Conservation (phyloP, 768 basidiomycete genomes). For the Leucogyrophana mollusca region DNA sequence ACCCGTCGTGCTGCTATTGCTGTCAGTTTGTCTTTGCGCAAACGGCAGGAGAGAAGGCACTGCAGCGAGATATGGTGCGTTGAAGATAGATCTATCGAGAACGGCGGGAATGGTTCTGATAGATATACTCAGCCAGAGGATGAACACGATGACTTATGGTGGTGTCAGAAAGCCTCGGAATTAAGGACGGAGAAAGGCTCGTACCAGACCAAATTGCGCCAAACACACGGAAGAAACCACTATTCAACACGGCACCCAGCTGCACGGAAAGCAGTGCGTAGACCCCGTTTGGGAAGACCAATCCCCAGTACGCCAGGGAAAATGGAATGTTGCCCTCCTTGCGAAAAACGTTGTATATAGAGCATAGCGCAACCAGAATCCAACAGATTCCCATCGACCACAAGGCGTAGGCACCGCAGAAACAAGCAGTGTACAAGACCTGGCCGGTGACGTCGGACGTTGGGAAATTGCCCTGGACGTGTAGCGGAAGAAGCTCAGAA, state of each 20-base stretch:
- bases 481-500: constrained; percentile 31
- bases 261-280: constrained; percentile 50
- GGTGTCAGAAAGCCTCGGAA: background rate
- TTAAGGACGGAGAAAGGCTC: constrained; percentile 18
- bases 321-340: constrained; percentile 38
- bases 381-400: constrained; percentile 59
- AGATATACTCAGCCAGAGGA: constrained; percentile 41
- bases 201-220: constrained; percentile 54
- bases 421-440: constrained; percentile 41
- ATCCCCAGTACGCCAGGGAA: constrained; percentile 51
- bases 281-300: constrained; percentile 56
- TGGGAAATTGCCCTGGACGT: constrained; percentile 29
- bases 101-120: constrained; percentile 44
- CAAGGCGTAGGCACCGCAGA: constrained; percentile 45
- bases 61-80: constrained; percentile 40
- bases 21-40: constrained; percentile 9
- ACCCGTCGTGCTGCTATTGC: too few species aligned
- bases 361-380: constrained; percentile 43
- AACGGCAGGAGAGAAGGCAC: constrained; percentile 15
- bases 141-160: constrained; percentile 35
- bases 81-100: constrained; percentile 47
- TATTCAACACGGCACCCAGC: constrained; percentile 47
- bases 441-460: constrained; percentile 35
- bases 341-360: constrained; percentile 33
- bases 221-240: constrained; percentile 48